Evolutionary conservation across 2,329 filamentous ascomycete genomes (phyloP), one percentile per base, ranked within the genome.

Genomic region (Arthroderma sp.): DNA sequence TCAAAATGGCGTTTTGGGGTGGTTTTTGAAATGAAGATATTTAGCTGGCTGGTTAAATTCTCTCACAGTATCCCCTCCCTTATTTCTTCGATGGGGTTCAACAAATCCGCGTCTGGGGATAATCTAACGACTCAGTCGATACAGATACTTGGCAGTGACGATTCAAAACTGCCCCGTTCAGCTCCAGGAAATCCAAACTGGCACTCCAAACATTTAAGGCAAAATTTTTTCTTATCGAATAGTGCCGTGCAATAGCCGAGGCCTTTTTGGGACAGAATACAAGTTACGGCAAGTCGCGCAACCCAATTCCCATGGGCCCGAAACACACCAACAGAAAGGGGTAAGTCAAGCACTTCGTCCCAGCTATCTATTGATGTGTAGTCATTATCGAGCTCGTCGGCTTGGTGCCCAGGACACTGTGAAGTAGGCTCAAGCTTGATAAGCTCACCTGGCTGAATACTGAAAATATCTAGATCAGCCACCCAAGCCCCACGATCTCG

Each of bases 401-500:
- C 38, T 5, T 11, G 29, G 5, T 40, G 38, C 9, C 38, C 27
- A 5, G 22, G 38, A 3, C 7, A 40, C 7, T 7, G 34, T 10
- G 7, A 6, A 0, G 4, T 5, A 28, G 32, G 9, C 5, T 11
- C 38, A n/a, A 7, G 27, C 4, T 15, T 5, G 2, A 15, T n/a
- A 11, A 29, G 8, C 11, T 5, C 5, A 11, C 29, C 6, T 6
- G 10, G 4, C 2, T 40, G 2, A 15, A 40, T 40, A 4, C 9
- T 29, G 38, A 40, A 28, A 31, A 44, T 40, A 27, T 57, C 50
- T 4, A 57, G 37, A 37, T 56, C 56, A 3, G 52, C 56, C 4
- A 57, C 48, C 53, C 53, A 57, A 27, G 45, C 44, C 1, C 53
- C 53, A 2, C 43, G 22, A 22, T 57, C 54, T 36, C 53, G 49